These are phyloP conservation scores for Cladobotryum mycophilum DNA, from an alignment of 2,329 filamentous ascomycete species.

Conservation along the genomic window DNA sequence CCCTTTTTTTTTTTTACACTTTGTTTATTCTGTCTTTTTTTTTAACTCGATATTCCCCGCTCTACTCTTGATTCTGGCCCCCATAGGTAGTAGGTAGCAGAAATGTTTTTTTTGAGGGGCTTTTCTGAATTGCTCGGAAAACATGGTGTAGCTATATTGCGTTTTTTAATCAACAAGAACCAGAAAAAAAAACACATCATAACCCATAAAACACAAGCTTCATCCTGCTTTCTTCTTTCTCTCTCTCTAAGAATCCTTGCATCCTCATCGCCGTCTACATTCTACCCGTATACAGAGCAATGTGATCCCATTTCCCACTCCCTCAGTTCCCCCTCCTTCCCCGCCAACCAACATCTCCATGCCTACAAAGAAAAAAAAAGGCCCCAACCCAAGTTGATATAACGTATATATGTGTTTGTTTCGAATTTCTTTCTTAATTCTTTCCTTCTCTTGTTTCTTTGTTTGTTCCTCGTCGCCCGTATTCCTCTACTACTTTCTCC, in stretches of 20 bases:
- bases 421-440: too few species aligned
- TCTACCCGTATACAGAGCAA: too few species aligned
- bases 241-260: background rate
- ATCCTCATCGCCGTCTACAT: background rate
- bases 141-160: background rate
- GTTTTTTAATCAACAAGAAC: background rate
- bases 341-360: too few species aligned
- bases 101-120: too few species aligned
- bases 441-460: background rate
- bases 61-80: background rate
- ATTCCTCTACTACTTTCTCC: background rate
- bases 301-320: too few species aligned
- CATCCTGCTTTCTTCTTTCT: slow-evolving; percentile 2
- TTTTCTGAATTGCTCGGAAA: background rate
- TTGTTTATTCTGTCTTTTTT: slow-evolving; percentile 5
- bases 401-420: too few species aligned
- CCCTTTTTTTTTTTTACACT: slow-evolving; percentile 8
- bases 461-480: background rate
- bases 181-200: background rate
- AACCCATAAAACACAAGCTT: slow-evolving; percentile 4
- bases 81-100: too few species aligned
- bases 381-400: too few species aligned
- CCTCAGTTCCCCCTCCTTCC: too few species aligned
- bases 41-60: background rate
- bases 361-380: too few species aligned